phyloP scores from a whole-genome alignment of 2,329 filamentous ascomycete genomes.

The Colletotrichum noveboracense region DNA sequence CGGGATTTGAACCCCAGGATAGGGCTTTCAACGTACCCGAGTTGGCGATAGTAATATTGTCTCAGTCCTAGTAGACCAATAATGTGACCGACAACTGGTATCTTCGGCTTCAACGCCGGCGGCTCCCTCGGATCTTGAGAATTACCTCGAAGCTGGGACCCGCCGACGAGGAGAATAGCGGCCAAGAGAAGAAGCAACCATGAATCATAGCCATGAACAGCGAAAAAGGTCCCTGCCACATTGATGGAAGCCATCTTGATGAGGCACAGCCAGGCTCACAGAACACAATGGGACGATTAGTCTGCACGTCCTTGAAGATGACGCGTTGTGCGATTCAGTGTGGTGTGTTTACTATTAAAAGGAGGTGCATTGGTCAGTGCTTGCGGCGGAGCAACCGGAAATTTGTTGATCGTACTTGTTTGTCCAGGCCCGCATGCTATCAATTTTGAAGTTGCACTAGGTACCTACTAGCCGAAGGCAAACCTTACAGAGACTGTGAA shows the following conservation, averaged over 20 bases:
- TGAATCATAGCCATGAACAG: neutral
- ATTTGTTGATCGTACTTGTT: neutral
- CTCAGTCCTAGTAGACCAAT: slow-evolving; percentile 41
- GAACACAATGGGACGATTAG: neutral
- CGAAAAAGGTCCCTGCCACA: neutral
- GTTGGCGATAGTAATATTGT: neutral
- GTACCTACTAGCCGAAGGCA: neutral
- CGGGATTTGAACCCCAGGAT: fast-evolving
- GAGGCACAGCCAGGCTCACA: neutral
- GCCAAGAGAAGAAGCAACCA: neutral
- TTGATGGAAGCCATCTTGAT: neutral
- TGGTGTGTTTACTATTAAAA: neutral
- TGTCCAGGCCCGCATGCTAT: neutral
- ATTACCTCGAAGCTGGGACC: neutral
- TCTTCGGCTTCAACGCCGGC: slow-evolving; percentile 39
- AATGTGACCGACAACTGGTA: slow-evolving; percentile 52
- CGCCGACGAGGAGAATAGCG: neutral
- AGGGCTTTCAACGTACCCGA: neutral
- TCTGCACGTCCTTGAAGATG: neutral
- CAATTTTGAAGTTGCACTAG: neutral
- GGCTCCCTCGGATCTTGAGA: slow-evolving; percentile 42
- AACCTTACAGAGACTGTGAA: neutral
- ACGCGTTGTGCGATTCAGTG: neutral
- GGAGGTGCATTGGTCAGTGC: neutral
- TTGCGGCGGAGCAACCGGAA: neutral